Evolutionary conservation across 108 stramenopile genomes (phyloP), one percentile per base, ranked within the genome.

Genomic region (Mayamaea pseudoterrestris): DNA sequence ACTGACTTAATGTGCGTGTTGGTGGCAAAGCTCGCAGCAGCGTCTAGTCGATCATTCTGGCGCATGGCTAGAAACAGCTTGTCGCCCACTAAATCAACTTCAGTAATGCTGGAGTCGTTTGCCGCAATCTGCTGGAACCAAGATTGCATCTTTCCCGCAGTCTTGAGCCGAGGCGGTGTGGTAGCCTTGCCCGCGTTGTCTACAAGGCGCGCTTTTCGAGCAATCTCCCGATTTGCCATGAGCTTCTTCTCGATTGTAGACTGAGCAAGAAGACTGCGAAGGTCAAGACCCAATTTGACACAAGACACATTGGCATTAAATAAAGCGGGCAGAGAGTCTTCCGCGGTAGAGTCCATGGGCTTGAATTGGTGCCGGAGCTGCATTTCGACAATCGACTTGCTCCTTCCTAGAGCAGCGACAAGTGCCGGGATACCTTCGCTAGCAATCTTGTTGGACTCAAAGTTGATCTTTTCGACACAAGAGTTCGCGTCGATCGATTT

Each of bases 281-380:
- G 17, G 40, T 71, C 69, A 17, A 71, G 35, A 14, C 69, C 69
- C n/a, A 71, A 32, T 44, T 71, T 71, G 44, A 63, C 50, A 11
- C 60, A 8, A 3, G 50, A 41, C 31, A 27, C 61, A 34, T 71
- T 71, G 16, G 27, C 36, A 5, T 39, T 39, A 17, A 71, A 21
- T 23, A 65, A 37, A 2, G 8, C 37, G 11, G 59, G 51, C 0
- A 71, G 6, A 9, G 26, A 34, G 28, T 65, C 41, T 35, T 71
- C 69, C 26, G 60, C 63, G 4, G 58, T 16, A 39, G 35, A 44
- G 1, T 44, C 13, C 31, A 60, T 56, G 14, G 43, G 58, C 35
- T 71, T 71, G 27, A 44, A 30, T 39, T 71, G 69, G 34, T 71
- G 69, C 1, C 69, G 69, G 9, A 63, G 44, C 46, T 71, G 59